Evolutionary conservation across 345 rosid species (phyloP).

Genomic region (Citrus inodora): DNA sequence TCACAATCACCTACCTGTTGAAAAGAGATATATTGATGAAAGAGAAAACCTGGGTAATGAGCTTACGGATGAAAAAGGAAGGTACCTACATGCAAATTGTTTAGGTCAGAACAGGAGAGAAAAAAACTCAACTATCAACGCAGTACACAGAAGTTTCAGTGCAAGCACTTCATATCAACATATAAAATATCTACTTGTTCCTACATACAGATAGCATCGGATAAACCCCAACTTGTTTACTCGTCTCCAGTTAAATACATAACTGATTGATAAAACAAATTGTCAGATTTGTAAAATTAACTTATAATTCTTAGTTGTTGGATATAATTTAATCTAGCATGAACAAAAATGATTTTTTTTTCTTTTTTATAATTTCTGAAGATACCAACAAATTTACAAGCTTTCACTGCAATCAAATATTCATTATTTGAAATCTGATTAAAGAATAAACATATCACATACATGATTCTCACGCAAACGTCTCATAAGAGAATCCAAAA

Average conservation of each 20-base stretch:
- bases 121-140: not conserved
- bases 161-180: not conserved
- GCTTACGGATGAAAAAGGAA: conserved; percentile 93
- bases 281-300: not conserved
- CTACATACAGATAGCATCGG: not conserved
- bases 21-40: conserved; percentile 92
- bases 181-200: not conserved
- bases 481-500: conserved; percentile 85
- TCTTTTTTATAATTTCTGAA: no score
- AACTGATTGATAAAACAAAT: not conserved
- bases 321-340: not conserved
- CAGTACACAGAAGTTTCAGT: not conserved
- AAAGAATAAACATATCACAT: conserved; percentile 30
- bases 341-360: not conserved
- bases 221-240: not conserved
- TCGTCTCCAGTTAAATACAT: not conserved
- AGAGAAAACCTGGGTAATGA: conserved; percentile 93
- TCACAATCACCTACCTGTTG: conserved; percentile 61
- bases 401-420: not conserved
- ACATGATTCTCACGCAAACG: conserved; percentile 80
- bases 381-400: not conserved
- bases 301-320: not conserved
- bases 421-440: not conserved
- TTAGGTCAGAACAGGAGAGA: conserved; percentile 18
- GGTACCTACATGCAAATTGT: conserved; percentile 62